These are phyloP conservation scores for Chromera velia DNA, from an alignment of 73 alveolate species.

Conservation along the genomic window DNA sequence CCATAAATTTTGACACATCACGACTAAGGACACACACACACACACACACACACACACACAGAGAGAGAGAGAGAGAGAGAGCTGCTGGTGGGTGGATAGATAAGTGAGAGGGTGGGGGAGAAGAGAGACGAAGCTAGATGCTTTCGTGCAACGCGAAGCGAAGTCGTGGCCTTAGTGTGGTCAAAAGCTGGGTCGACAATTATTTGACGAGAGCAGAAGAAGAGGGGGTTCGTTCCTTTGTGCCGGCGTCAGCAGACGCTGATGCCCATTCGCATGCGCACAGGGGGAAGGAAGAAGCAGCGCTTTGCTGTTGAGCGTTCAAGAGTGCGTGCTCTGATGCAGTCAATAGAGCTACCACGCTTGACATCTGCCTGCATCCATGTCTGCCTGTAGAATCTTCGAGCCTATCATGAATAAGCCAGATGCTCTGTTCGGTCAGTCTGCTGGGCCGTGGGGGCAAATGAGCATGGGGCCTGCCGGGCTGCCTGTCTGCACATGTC, in stretches of 20 bases:
- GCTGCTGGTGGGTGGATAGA: not conserved
- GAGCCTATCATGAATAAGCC: not conserved
- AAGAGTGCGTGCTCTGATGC: no score
- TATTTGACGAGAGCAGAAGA: no score
- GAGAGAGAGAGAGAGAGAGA: not conserved
- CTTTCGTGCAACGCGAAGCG: conserved; percentile 7
- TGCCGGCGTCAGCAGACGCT: no score
- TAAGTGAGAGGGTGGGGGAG: not conserved
- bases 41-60: not conserved
- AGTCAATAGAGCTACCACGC: no score
- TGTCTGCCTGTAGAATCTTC: not conserved
- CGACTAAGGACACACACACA: not conserved
- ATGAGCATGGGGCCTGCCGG: no score
- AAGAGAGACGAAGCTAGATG: not conserved
- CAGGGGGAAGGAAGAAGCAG: no score
- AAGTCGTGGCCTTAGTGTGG: not conserved
- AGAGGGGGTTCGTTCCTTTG: no score
- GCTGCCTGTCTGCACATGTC: no score
- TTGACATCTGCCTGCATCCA: not conserved
- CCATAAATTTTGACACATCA: not conserved
- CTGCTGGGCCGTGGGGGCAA: no score
- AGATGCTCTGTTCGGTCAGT: not conserved
- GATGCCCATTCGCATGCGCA: no score
- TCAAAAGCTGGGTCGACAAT: not conserved
- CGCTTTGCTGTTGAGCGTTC: no score